Evolutionary conservation across 495 filamentous ascomycete genomes (phyloP).

Genomic region (Penicillium robsamsonii): DNA sequence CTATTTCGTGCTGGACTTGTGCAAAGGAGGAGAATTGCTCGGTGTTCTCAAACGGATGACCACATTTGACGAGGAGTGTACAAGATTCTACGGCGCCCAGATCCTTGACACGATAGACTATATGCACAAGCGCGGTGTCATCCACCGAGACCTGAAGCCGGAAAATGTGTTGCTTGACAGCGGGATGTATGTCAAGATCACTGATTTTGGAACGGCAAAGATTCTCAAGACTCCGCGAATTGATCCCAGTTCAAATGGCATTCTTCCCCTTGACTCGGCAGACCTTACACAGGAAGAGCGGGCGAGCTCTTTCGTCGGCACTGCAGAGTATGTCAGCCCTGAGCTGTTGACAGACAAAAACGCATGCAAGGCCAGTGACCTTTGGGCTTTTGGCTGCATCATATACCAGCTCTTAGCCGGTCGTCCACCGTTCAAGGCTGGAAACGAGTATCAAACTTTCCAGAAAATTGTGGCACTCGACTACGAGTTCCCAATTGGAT

Average conservation of each 20-base stretch:
- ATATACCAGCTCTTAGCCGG: conserved; percentile 94
- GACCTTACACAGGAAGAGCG: conserved; percentile 66
- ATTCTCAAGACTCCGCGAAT: conserved; percentile 69
- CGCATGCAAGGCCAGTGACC: conserved; percentile 94
- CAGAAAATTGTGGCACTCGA: conserved; percentile 96
- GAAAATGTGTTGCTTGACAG: conserved; percentile 96
- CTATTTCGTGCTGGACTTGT: conserved; percentile 95
- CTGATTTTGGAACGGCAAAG: conserved; percentile 97
- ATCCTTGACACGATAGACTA: conserved; percentile 96
- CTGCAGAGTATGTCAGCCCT: conserved; percentile 97
- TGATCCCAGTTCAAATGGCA: conserved; percentile 39
- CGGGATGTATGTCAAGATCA: conserved; percentile 97
- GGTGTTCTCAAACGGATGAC: conserved; percentile 90
- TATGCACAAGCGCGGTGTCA: conserved; percentile 95
- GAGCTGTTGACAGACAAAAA: conserved; percentile 94
- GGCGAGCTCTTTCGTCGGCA: conserved; percentile 94
- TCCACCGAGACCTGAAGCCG: conserved; percentile 95
- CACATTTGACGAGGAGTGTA: conserved; percentile 95
- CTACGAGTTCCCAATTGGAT: conserved; percentile 89
- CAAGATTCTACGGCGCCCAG: conserved; percentile 91
- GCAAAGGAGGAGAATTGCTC: conserved; percentile 87
- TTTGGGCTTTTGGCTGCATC: conserved; percentile 99
- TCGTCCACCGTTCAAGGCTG: conserved; percentile 93
- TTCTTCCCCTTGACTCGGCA: conserved; percentile 49
- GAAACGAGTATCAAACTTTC: conserved; percentile 96